These are phyloP conservation scores for Trypanosoma rangeli DNA, from an alignment of 208 protist species.

Conservation along the genomic window DNA sequence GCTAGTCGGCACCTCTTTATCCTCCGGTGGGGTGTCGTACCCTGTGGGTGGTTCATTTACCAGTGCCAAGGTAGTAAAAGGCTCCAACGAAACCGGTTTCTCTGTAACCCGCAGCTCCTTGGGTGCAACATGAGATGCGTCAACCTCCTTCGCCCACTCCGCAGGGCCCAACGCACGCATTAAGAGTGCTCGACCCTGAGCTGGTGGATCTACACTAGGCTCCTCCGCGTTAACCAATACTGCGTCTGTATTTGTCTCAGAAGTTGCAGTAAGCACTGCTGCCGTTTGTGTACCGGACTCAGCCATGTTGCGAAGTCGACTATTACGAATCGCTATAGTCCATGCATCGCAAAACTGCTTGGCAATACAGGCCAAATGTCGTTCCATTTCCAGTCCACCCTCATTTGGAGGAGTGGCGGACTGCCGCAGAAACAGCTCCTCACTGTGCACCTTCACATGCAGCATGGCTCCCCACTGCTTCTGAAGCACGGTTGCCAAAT, in stretches of 20 bases:
- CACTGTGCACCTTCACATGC: conserved; percentile 9
- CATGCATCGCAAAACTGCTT: conserved; percentile 27
- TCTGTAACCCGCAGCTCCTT: neutral
- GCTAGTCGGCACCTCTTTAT: neutral
- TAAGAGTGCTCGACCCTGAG: conserved; percentile 11
- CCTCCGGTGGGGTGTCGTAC: neutral
- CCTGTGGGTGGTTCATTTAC: neutral
- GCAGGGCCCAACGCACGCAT: conserved; percentile 28
- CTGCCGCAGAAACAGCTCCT: conserved; percentile 18
- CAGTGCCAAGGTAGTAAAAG: neutral
- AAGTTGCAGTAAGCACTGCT: conserved; percentile 11
- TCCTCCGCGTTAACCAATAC: neutral
- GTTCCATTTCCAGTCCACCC: conserved; percentile 17
- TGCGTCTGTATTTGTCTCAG: conserved; percentile 24
- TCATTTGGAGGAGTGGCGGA: neutral
- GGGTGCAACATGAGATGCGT: neutral
- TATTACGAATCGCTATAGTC: conserved; percentile 7
- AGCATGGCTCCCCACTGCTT: conserved; percentile 26
- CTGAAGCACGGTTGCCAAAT: conserved; percentile 11
- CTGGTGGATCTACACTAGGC: neutral
- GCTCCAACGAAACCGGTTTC: neutral
- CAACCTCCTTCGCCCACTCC: conserved; percentile 29
- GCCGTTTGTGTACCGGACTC: conserved; percentile 31
- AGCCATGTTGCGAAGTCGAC: neutral
- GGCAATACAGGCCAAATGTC: conserved; percentile 28